Evolutionary conservation across 2,329 filamentous ascomycete genomes (phyloP).

Genomic region (Aspergillus fumigatus): DNA sequence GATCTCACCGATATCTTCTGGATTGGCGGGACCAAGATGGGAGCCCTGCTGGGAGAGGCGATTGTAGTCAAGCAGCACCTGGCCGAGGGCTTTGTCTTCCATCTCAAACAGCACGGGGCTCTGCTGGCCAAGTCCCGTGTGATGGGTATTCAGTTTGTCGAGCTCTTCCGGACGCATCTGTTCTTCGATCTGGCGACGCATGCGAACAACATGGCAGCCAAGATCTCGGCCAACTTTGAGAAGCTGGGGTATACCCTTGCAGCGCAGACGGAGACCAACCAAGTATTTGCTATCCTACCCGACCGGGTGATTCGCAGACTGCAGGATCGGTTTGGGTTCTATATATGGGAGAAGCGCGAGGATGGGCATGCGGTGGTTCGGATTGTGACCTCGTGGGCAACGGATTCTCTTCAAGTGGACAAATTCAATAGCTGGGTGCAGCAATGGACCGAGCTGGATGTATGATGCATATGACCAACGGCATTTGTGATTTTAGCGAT

Average conservation of each 20-base stretch:
- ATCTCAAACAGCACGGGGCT: conserved; percentile 50
- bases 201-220: conserved; percentile 44
- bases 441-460: conserved; percentile 18
- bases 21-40: conserved; percentile 53
- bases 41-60: conserved; percentile 48
- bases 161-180: conserved; percentile 44
- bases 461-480: not conserved
- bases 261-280: conserved; percentile 49
- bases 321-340: conserved; percentile 44
- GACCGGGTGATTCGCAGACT: conserved; percentile 35
- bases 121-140: conserved; percentile 49
- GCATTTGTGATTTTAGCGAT: not conserved
- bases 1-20: conserved; percentile 51
- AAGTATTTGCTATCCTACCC: conserved; percentile 48
- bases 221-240: conserved; percentile 42
- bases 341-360: conserved; percentile 45
- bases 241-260: conserved; percentile 40
- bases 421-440: conserved; percentile 27
- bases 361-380: conserved; percentile 41
- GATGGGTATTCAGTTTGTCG: conserved; percentile 48
- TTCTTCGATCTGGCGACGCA: conserved; percentile 46
- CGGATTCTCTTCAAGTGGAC: conserved; percentile 41
- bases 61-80: conserved; percentile 46
- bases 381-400: conserved; percentile 50
- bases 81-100: conserved; percentile 47